These are phyloP conservation scores for Psidium guajava DNA, from an alignment of 345 rosid genomes.

Conservation along the genomic window DNA sequence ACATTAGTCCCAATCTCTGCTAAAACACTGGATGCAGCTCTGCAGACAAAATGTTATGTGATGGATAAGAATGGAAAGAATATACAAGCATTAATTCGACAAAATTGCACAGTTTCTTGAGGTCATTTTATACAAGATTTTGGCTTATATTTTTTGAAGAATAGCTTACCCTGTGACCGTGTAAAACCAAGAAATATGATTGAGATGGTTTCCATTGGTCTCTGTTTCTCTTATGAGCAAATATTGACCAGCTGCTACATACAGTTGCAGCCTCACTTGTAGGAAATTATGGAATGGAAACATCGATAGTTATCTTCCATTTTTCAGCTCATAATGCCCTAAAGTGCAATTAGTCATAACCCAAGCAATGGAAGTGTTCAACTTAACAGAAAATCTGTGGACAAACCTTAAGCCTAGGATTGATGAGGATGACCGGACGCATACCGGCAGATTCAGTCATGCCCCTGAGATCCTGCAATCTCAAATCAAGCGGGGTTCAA, in stretches of 20 bases:
- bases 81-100: not conserved
- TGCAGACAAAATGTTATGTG: not conserved
- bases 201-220: not conserved
- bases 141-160: not conserved
- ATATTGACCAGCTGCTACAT: not conserved
- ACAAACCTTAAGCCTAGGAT: constrained; percentile 76
- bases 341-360: not conserved
- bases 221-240: not conserved
- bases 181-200: not conserved
- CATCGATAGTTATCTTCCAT: not conserved
- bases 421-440: constrained; percentile 80
- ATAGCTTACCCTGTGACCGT: not conserved
- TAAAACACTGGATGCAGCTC: not conserved
- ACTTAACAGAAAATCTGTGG: not conserved
- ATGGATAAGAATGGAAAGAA: not conserved
- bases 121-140: not conserved
- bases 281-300: not conserved
- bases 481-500: constrained; percentile 1
- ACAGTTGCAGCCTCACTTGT: not conserved
- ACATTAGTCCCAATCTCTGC: not conserved
- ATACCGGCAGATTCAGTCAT: constrained; percentile 91
- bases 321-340: not conserved
- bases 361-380: not conserved
- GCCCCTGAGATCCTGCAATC: constrained; percentile 65
- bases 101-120: not conserved